Evolutionary conservation across 306 rosid genomes (phyloP).

Genomic region (Quercus alba): DNA sequence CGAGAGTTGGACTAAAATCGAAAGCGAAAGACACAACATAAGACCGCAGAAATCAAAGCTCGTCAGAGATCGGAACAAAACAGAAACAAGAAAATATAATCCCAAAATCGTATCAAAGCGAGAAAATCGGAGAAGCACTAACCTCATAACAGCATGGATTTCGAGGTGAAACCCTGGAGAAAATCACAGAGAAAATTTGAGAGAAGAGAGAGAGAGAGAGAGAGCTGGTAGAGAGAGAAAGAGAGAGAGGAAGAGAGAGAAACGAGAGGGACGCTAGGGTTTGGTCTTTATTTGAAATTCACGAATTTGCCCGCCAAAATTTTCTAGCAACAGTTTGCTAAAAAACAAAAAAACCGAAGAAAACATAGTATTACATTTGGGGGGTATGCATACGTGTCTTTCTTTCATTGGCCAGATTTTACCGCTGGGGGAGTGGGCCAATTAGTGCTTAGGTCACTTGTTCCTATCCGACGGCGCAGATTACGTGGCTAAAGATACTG

Average conservation of each 20-base stretch:
- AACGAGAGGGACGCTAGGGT: conserved; percentile 51
- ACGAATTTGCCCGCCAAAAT: conserved; percentile 74
- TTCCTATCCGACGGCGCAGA: conserved; percentile 39
- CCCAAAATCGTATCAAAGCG: neutral
- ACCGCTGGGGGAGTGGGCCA: neutral
- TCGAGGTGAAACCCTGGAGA: neutral
- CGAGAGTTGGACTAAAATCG: neutral
- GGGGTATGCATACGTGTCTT: conserved; percentile 22
- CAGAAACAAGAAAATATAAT: neutral
- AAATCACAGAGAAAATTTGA: neutral
- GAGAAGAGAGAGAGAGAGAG: neutral
- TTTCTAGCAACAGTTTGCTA: conserved; percentile 28
- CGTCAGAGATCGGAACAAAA: neutral
- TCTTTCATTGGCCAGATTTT: accelerated
- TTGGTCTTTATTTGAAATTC: conserved; percentile 56
- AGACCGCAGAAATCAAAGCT: neutral
- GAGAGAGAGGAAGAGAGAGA: conserved; percentile 11
- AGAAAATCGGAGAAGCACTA: neutral
- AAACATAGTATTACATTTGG: neutral
- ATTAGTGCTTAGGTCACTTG: conserved; percentile 14
- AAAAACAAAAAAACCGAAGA: conserved; percentile 15
- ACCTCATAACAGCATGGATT: conserved; percentile 7
- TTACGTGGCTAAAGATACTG: conserved; percentile 17
- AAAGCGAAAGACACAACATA: neutral
- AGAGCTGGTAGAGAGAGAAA: conserved; percentile 1